These are phyloP conservation scores for Alliaria petiolata DNA, from an alignment of 345 rosid genomes.

Conservation along the genomic window DNA sequence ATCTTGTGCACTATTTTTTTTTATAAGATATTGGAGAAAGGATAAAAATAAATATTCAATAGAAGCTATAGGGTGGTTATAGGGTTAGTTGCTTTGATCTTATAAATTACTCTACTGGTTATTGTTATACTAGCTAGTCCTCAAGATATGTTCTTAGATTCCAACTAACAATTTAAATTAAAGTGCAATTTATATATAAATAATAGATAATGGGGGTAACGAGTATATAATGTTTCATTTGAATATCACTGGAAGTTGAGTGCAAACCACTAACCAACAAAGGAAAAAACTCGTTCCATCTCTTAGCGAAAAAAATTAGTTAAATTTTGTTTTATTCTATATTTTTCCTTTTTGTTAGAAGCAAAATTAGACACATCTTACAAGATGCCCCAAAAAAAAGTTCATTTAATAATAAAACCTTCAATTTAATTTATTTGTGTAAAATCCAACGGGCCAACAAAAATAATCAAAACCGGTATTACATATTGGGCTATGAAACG, in stretches of 20 bases:
- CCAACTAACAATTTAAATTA: slow-evolving; percentile 14
- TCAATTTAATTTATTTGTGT: background rate
- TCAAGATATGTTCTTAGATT: slow-evolving; percentile 5
- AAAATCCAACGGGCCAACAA: background rate
- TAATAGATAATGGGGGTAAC: background rate
- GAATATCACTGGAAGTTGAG: background rate
- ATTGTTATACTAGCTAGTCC: background rate
- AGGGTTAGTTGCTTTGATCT: slow-evolving; percentile 29
- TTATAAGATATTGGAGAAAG: background rate
- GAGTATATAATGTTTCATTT: background rate
- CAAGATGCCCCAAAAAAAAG: too few relatives aligned
- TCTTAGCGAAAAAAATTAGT: too few relatives aligned
- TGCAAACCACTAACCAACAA: background rate
- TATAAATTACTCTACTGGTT: background rate
- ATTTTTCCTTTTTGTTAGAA: background rate
- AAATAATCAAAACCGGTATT: background rate
- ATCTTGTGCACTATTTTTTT: slow-evolving; percentile 10
- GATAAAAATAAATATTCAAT: background rate
- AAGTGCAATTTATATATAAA: background rate
- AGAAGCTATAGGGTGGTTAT: slow-evolving; percentile 14
- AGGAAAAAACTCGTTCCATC: background rate
- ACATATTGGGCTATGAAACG: background rate
- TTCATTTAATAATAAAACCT: too few relatives aligned
- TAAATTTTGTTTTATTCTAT: background rate
- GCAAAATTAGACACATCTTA: background rate